Conservation (phyloP, 75 land plant genomes). For the Cryptomeria japonica region DNA sequence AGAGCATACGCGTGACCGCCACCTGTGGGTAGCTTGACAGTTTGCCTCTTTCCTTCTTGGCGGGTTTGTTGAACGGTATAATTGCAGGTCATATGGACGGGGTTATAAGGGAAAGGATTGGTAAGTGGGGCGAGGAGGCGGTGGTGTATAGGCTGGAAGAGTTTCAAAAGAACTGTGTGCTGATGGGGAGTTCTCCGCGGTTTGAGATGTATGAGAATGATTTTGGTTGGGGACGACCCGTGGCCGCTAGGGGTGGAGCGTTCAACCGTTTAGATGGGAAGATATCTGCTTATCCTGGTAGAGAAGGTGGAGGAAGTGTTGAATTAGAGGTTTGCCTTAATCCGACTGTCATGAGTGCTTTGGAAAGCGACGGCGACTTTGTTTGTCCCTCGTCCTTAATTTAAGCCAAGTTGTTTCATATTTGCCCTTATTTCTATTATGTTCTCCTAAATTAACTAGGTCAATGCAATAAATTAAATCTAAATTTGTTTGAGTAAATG, state of each 20-base stretch:
- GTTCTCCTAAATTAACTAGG: no score
- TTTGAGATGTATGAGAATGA: slow-evolving; percentile 57
- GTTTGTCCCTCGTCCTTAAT: not conserved
- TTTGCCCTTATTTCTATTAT: no score
- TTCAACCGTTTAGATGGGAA: slow-evolving; percentile 45
- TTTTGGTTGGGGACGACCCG: slow-evolving; percentile 57
- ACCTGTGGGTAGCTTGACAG: not conserved
- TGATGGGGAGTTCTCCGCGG: slow-evolving; percentile 60
- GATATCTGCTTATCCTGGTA: slow-evolving; percentile 42
- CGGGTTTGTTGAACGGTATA: slow-evolving; percentile 12
- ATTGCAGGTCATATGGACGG: slow-evolving; percentile 2
- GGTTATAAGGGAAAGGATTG: not conserved
- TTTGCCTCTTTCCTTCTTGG: slow-evolving; percentile 11
- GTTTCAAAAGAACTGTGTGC: not conserved
- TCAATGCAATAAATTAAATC: no score
- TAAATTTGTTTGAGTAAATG: no score
- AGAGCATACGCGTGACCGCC: no score
- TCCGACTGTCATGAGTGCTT: slow-evolving; percentile 25
- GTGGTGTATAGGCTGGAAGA: not conserved
- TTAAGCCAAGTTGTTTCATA: no score
- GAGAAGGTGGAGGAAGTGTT: slow-evolving; percentile 40
- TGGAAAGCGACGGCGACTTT: slow-evolving; percentile 37
- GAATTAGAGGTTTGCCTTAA: slow-evolving; percentile 47
- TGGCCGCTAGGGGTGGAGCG: slow-evolving; percentile 40
- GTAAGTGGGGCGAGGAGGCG: no score